A percentile compares a stretch with the other conserved stretches of the same genome.
phyloP scores from a whole-genome alignment of 2,329 filamentous ascomycete species.

The Tolypocladium album region DNA sequence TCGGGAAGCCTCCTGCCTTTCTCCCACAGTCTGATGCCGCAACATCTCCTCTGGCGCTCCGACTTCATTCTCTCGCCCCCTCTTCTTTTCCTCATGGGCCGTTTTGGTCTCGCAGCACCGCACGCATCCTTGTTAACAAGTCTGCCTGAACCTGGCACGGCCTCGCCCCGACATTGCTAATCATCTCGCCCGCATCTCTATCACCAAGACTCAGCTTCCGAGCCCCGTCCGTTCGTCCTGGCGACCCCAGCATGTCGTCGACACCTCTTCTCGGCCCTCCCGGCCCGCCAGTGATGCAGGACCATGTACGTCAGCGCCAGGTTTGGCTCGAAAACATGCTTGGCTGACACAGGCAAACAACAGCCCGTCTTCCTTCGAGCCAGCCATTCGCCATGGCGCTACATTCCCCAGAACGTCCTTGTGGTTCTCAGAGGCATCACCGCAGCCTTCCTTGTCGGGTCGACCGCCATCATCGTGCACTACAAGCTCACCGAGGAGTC shows the following conservation, averaged over 20 bases:
- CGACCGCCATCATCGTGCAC: slow-evolving; percentile 29
- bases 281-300: slow-evolving; percentile 20
- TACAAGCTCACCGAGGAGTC: slow-evolving; percentile 33
- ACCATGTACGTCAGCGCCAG: slow-evolving; percentile 16
- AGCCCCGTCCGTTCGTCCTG: not conserved
- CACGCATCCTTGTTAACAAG: not conserved
- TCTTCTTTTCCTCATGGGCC: not conserved
- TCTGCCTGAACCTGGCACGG: not conserved
- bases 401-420: slow-evolving; percentile 33
- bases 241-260: slow-evolving; percentile 17
- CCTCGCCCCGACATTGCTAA: slow-evolving; percentile 3
- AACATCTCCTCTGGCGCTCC: too few species aligned
- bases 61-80: not conserved
- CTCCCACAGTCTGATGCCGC: not conserved
- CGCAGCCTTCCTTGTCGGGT: slow-evolving; percentile 30
- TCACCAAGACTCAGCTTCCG: not conserved
- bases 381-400: slow-evolving; percentile 39
- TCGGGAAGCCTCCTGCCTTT: not conserved
- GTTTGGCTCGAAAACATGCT: too few species aligned
- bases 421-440: slow-evolving; percentile 31
- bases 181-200: slow-evolving; percentile 1
- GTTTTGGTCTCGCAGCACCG: not conserved
- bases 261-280: slow-evolving; percentile 25
- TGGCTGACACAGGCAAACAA: slow-evolving; percentile 4
- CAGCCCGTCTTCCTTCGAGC: slow-evolving; percentile 41